Evolutionary conservation across 768 basidiomycete genomes (phyloP).

Genomic region (Termitomyces sp.): DNA sequence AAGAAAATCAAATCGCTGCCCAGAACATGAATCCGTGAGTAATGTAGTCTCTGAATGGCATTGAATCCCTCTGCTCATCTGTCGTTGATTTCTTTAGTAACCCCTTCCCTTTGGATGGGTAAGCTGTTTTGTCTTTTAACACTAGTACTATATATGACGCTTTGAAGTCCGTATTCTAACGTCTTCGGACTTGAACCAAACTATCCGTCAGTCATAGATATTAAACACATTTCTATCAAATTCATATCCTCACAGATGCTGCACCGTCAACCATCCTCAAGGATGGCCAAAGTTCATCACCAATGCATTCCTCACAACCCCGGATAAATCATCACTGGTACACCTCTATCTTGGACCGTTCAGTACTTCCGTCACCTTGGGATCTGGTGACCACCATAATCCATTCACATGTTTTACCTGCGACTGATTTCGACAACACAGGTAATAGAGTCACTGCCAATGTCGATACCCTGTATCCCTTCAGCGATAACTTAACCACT

Average conservation of each 20-base stretch:
- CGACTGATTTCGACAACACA: conserved; percentile 10
- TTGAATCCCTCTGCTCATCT: neutral
- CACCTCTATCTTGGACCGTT: conserved; percentile 45
- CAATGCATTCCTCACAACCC: conserved; percentile 41
- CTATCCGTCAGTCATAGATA: conserved; percentile 30
- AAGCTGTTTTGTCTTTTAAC: conserved; percentile 19
- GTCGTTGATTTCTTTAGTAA: conserved; percentile 25
- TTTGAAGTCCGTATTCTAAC: conserved; percentile 34
- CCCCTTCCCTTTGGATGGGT: conserved; percentile 51
- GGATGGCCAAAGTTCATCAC: conserved; percentile 50
- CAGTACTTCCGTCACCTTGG: conserved; percentile 32
- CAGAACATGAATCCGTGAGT: conserved; percentile 49
- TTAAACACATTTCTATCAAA: neutral
- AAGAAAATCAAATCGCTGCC: conserved; percentile 53
- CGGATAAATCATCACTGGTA: conserved; percentile 34
- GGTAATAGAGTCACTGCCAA: conserved; percentile 35
- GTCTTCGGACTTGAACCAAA: conserved; percentile 45
- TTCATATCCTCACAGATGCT: conserved; percentile 25
- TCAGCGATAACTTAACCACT: conserved; percentile 39
- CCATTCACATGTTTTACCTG: neutral
- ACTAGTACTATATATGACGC: neutral
- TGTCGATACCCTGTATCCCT: conserved; percentile 44
- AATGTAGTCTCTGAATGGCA: neutral
- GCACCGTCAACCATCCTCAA: conserved; percentile 47
- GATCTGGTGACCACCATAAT: conserved; percentile 22